Percentiles rank a stretch among this genome's conserved stretches.
Evolutionary conservation across 1,284 basidiomycete genomes (phyloP).

Genomic region (Meira miltonrushii): DNA sequence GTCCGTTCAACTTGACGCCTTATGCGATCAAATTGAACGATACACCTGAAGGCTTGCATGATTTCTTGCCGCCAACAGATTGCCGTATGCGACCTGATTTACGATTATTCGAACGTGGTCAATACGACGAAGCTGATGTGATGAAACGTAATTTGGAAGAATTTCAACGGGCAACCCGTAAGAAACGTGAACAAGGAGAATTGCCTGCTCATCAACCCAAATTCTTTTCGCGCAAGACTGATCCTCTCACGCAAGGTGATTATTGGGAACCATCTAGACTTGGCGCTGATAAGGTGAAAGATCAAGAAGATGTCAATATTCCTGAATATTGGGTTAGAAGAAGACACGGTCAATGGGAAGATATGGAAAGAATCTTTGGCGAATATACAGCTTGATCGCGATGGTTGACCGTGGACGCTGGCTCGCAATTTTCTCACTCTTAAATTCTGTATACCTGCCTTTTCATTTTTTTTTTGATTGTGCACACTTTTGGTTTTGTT

Average conservation of each 20-base stretch:
- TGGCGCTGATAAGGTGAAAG: background rate
- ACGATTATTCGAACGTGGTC: conserved; percentile 71
- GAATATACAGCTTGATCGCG: conserved; percentile 5
- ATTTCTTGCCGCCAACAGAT: conserved; percentile 81
- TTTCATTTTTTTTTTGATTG: background rate
- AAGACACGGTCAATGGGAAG: conserved; percentile 2
- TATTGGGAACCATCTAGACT: conserved; percentile 34
- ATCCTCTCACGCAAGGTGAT: conserved; percentile 38
- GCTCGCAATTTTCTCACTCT: too few relatives aligned
- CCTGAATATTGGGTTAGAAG: conserved; percentile 38
- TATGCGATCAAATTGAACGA: conserved; percentile 89
- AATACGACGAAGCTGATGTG: conserved; percentile 81
- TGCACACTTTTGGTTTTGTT: background rate
- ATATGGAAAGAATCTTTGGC: conserved; percentile 8
- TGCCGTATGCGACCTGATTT: conserved; percentile 90
- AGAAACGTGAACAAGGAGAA: conserved; percentile 70
- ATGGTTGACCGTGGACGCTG: background rate
- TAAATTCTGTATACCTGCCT: background rate
- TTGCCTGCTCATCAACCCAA: conserved; percentile 70
- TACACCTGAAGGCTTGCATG: conserved; percentile 64
- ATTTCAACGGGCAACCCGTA: conserved; percentile 72
- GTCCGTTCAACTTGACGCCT: conserved; percentile 72
- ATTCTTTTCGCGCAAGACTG: conserved; percentile 50
- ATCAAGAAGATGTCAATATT: conserved; percentile 13
- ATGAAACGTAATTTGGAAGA: conserved; percentile 84